Conservation (phyloP, 108 stramenopile species). For the Cyclotella baltica region DNA sequence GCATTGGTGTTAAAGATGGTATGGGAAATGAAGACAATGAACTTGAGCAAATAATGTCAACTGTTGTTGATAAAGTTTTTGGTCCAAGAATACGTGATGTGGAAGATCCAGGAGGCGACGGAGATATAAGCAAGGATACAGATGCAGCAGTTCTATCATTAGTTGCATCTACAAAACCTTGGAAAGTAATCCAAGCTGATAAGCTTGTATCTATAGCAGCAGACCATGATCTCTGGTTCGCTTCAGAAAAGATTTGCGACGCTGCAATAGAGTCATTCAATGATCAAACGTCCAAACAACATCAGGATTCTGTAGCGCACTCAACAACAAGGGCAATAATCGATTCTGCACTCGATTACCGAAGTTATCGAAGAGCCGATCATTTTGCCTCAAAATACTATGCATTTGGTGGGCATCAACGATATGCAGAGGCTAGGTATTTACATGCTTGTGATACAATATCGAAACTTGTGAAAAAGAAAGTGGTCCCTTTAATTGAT, state of each 20-base stretch:
- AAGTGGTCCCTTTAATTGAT: conserved; percentile 68
- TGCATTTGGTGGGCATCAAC: conserved; percentile 57
- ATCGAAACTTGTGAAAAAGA: conserved; percentile 62
- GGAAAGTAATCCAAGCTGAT: conserved; percentile 50
- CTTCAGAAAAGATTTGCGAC: conserved; percentile 68
- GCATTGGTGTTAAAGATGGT: conserved; percentile 20
- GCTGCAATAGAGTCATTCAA: conserved; percentile 43
- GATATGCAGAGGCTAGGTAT: conserved; percentile 75
- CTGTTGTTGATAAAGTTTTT: conserved; percentile 53
- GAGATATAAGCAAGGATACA: conserved; percentile 44
- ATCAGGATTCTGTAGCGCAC: conserved; percentile 37
- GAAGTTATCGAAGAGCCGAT: conserved; percentile 75
- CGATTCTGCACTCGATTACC: conserved; percentile 64
- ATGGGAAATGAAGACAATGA: conserved; percentile 26
- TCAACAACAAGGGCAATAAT: conserved; percentile 60
- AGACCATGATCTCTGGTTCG: conserved; percentile 64
- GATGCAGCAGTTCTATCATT: conserved; percentile 60
- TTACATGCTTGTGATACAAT: conserved; percentile 80
- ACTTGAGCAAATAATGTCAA: conserved; percentile 55
- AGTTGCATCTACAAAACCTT: conserved; percentile 63
- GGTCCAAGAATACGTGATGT: conserved; percentile 34
- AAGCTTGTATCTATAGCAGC: conserved; percentile 59
- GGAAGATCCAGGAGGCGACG: background rate
- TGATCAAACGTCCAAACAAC: background rate
- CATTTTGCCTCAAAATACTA: conserved; percentile 68